These are phyloP conservation scores for Fusarium sp. DNA, from an alignment of 2,329 filamentous ascomycete genomes.

Conservation along the genomic window DNA sequence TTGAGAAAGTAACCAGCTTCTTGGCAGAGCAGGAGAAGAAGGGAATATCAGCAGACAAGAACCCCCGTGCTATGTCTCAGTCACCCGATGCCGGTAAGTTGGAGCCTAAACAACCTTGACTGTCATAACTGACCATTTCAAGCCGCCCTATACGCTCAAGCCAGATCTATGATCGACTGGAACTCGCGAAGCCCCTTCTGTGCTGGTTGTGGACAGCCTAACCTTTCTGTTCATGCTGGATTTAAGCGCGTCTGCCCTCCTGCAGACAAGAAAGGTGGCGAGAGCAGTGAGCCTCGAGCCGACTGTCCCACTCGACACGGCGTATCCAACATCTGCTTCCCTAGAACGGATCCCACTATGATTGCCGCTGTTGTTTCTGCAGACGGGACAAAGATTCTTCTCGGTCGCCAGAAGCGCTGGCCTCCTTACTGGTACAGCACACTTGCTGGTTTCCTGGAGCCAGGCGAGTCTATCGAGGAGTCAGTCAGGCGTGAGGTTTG, in stretches of 20 bases:
- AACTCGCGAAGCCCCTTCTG: constrained; percentile 94
- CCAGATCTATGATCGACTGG: constrained; percentile 91
- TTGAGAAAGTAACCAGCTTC: constrained; percentile 70
- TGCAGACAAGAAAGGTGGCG: constrained; percentile 68
- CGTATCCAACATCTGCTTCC: constrained; percentile 91
- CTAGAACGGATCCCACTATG: constrained; percentile 92
- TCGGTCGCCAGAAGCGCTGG: constrained; percentile 88
- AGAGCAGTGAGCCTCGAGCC: constrained; percentile 66
- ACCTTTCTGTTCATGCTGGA: constrained; percentile 81
- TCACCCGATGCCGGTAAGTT: constrained; percentile 70
- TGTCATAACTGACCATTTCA: constrained; percentile 26
- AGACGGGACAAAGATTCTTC: constrained; percentile 81
- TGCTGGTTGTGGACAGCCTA: constrained; percentile 86
- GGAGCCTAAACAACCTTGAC: background rate
- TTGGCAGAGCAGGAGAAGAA: constrained; percentile 60
- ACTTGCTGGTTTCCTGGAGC: constrained; percentile 88
- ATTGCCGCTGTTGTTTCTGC: constrained; percentile 92
- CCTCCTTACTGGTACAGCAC: constrained; percentile 90
- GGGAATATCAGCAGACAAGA: constrained; percentile 75
- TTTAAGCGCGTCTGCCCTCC: constrained; percentile 85
- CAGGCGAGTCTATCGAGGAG: constrained; percentile 87
- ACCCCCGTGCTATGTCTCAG: constrained; percentile 73
- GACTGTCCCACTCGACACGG: constrained; percentile 86
- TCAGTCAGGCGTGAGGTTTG: constrained; percentile 86
- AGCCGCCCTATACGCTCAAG: constrained; percentile 93